Base-by-base conservation (phyloP, 1,139 yeast species). In the Hansenula anomala region DNA sequence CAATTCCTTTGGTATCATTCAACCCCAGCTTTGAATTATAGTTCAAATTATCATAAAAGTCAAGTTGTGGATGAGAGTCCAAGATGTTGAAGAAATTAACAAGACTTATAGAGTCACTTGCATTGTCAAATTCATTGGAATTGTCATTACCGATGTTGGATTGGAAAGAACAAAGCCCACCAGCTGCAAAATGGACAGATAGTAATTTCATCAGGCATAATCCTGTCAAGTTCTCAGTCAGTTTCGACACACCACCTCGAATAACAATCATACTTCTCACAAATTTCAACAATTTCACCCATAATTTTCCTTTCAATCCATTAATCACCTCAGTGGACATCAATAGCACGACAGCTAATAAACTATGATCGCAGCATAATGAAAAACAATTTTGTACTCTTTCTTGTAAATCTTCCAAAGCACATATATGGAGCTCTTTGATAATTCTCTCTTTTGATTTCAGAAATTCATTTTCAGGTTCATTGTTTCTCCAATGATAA, bases 221-320 rank as follows among this genome's bases (percentile, higher is more conserved):
- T 2, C 45, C 48, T 8, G 46, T 44, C 6, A 41, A 29, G n/a
- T 36, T 34, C 2, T 41, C 20, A 1, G 41, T 12, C 3, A 44
- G 24, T 22, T 41, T 44, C 13, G 36, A 35, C 6, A 31, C 33
- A 17, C 48, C 48, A 16, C 48, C 48, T 35, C 46, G n/a, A 19
- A 6, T 15, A 26, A 26, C 28, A 26, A 23, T 23, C 25, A 27
- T 27, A 27, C 16, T 12, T 27, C 13, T 4, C 14, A 32, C 13
- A 4, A 23, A 11, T 23, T 23, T 23, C 8, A 39, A 19, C 13
- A 44, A 31, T 25, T 42, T 36, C 1, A 22, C n/a, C 42, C 43
- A 42, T 7, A 41, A 24, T 3, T 31, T 6, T 9, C 42, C 36
- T 22, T 36, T 33, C 6, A 37, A n/a, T 2, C 48, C 48, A n/a